Base-by-base conservation (phyloP, 148 eudicot species). In the Vaccinium darrowii region DNA sequence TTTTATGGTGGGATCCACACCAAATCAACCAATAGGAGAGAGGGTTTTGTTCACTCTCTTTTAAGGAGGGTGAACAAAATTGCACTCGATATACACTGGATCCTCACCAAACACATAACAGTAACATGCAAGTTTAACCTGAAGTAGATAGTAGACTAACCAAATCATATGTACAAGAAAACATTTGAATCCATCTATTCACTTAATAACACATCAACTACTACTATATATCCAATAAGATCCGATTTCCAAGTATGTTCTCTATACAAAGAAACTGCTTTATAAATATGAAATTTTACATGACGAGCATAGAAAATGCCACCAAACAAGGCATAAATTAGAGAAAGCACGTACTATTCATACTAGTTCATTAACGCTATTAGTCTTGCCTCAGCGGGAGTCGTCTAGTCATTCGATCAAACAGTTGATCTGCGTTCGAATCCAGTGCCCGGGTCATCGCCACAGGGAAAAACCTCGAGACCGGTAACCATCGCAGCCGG, bases 401-500 rank as follows among this genome's bases (percentile, higher is more conserved):
- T 76, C 76, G 23, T n/a, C 52, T 27, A 58, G 39, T 4, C 63
- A 60, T 81, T 81, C 43, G 39, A 80, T 91, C 90, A 96, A 77
- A 83, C 91, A 81, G 99, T 96, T 85, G 90, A 88, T 81, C 80
- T 90, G 23, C 93, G 91, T 84, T 90, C 87, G 72, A 96, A 96
- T 8, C 88, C 88, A 10, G 88, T 36, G 56, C 98, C 99, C 9
- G 96, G 92, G 27, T 92, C 95, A 36, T 97, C 98, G 9, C 58
- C 83, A 25, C 85, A 89, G 56, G 98, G 94, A 81, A 83, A 86
- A 27, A 86, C 91, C 87, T 93, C 84, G 58, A 97, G 79, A 60
- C 91, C 91, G 23, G 98, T 97, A 15, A 93, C 99, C 88, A 89
- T 88, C 11, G 99, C 94, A 39, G 85, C 89, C 2, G 92, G 92